Evolutionary conservation across 2,329 filamentous ascomycete species (phyloP), one percentile per base, ranked within the genome.

Genomic region (Fusarium aywerte): DNA sequence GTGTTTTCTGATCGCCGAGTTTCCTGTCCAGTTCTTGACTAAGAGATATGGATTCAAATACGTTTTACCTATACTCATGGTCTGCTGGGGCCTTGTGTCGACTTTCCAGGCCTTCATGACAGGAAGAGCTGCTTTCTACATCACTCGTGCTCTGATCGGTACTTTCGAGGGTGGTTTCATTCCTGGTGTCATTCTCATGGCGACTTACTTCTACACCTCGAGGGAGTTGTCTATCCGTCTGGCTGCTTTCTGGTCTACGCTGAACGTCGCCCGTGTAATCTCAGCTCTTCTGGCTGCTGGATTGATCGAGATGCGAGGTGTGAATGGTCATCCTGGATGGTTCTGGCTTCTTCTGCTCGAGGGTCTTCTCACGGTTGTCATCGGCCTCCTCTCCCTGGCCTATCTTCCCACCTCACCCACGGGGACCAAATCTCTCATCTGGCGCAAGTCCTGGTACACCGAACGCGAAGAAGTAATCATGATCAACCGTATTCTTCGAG

Each of bases 171-270:
- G 84, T 13, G 85, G 85, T 4, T 88, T 87, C 67, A 87, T 88
- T 50, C 85, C 85, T 3, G 85, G 83, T 65, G 85, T 84, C 12
- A 86, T 90, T 48, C 80, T 90, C 2, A 92, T 90, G 74, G 81
- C 90, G 2, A 88, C 86, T 3, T 92, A 92, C 76, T 93, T 90
- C 77, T 93, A 92, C 79, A 92, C 85, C 5, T 86, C 86, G 2
- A 83, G 82, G 51, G 90, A 93, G 73, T 79, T 93, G 1, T 88
- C 90, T 0, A 83, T 86, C 31, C 85, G 91, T 0, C 80, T 93
- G 11, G 87, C 87, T 40, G 89, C 83, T 71, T 92, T 92, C 76
- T 93, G 90, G 90, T 81, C 80, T 1, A 82, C 81, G 4, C 76
- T 83, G 25, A 83, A 81, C 52, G 68, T 81, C 36, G 78, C 78